Conservation (phyloP, 805 yeast genomes). For the Suhomyces prunicola region DNA sequence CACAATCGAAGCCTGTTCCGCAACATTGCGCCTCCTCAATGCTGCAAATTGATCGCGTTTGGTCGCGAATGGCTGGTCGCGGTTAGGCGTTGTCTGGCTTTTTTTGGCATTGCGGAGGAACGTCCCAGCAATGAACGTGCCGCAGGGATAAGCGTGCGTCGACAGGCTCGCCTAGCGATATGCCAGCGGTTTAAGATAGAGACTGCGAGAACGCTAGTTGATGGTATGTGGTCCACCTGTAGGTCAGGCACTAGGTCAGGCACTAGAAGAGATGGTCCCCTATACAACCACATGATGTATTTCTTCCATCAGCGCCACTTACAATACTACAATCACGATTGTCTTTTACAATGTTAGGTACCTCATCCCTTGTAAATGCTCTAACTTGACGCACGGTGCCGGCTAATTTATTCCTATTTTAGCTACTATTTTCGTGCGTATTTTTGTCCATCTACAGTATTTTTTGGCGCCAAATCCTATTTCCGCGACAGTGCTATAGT, state of each 20-base stretch:
- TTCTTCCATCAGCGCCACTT: neutral
- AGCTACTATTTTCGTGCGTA: neutral
- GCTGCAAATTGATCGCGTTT: neutral
- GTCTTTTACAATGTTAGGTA: neutral
- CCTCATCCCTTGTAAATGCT: neutral
- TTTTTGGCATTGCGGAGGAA: neutral
- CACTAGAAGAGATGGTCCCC: neutral
- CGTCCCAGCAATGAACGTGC: neutral
- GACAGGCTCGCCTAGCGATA: neutral
- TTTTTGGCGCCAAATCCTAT: neutral
- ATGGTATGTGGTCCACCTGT: neutral
- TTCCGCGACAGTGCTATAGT: neutral
- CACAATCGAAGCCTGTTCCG: neutral
- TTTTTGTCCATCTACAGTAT: neutral
- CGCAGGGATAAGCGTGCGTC: slow-evolving; percentile 1
- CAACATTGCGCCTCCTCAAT: neutral
- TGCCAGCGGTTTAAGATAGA: neutral
- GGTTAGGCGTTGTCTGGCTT: neutral
- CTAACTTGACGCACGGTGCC: neutral
- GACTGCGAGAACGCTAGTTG: too few relatives aligned
- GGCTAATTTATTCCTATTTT: neutral
- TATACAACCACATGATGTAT: neutral
- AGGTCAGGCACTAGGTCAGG: neutral
- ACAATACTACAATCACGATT: neutral
- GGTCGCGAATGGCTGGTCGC: slow-evolving; percentile 1